Conservation (phyloP, 805 yeast genomes). For the Priceomyces melissophilus region DNA sequence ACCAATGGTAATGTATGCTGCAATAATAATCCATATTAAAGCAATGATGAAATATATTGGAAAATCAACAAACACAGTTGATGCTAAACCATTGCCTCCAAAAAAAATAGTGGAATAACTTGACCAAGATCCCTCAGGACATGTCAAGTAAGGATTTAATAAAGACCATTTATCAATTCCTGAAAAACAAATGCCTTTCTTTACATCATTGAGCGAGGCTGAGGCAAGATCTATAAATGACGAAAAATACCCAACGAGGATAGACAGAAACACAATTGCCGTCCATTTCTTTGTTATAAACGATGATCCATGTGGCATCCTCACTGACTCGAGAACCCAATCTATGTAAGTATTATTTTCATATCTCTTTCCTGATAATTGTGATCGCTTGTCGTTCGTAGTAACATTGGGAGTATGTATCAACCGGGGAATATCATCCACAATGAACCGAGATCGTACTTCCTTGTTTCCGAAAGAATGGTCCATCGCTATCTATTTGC, state of each 20-base stretch:
- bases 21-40: constrained; percentile 17
- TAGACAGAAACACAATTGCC: constrained; percentile 42
- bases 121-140: constrained; percentile 40
- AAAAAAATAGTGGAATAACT: constrained; percentile 33
- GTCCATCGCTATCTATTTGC: no score
- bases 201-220: constrained; percentile 49
- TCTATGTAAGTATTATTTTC: constrained; percentile 45
- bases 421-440: background rate
- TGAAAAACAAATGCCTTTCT: constrained; percentile 49
- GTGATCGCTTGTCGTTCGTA: no score
- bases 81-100: constrained; percentile 13
- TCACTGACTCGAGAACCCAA: constrained; percentile 47
- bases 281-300: constrained; percentile 42
- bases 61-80: constrained; percentile 26
- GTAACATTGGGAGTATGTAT: background rate
- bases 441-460: background rate
- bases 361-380: constrained; percentile 17
- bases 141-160: constrained; percentile 40
- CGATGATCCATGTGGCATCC: constrained; percentile 10
- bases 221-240: constrained; percentile 48
- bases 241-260: constrained; percentile 47
- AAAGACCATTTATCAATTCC: constrained; percentile 38
- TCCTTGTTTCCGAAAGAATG: no score
- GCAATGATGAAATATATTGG: constrained; percentile 35
- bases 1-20: constrained; percentile 27